phyloP scores from a whole-genome alignment of 2,329 filamentous ascomycete species.

The Nigrospora osmanthi region DNA sequence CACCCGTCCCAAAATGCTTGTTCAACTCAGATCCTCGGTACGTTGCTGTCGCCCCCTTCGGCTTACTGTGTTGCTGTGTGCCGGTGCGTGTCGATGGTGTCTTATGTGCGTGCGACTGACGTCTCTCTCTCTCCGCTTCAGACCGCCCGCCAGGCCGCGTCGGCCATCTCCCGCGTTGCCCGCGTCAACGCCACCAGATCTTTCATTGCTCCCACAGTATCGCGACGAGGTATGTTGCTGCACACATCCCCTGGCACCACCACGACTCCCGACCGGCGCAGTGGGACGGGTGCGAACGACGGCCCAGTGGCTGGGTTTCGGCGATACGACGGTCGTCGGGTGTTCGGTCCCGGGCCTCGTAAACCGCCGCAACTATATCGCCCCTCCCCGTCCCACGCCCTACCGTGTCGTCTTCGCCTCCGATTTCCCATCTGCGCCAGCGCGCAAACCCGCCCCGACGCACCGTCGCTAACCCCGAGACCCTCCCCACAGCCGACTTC shows the following conservation, averaged over 20 bases:
- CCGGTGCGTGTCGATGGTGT: no score
- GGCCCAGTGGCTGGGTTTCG: no score
- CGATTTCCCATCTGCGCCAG: no score
- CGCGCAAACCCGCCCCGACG: no score
- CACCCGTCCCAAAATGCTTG: conserved; percentile 43
- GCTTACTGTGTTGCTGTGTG: neutral
- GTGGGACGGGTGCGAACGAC: no score
- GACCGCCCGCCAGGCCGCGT: conserved; percentile 43
- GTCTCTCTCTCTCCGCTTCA: conserved; percentile 15
- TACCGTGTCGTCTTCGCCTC: no score
- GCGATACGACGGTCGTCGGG: no score
- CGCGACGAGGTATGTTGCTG: conserved; percentile 50
- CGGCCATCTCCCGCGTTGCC: conserved; percentile 41
- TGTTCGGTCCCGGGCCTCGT: no score
- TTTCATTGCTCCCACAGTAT: conserved; percentile 54
- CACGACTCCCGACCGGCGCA: no score
- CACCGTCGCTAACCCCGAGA: no score
- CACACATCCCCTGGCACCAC: neutral
- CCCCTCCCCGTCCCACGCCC: no score
- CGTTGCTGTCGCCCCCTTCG: conserved; percentile 18
- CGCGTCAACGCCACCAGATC: conserved; percentile 39
- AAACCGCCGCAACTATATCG: no score
- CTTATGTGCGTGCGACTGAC: conserved; percentile 2
- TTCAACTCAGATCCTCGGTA: conserved; percentile 49
- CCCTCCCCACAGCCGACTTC: conserved; percentile 74